These are phyloP conservation scores for Plasmodium sp. DNA, from an alignment of 169 alveolate species.

Conservation along the genomic window DNA sequence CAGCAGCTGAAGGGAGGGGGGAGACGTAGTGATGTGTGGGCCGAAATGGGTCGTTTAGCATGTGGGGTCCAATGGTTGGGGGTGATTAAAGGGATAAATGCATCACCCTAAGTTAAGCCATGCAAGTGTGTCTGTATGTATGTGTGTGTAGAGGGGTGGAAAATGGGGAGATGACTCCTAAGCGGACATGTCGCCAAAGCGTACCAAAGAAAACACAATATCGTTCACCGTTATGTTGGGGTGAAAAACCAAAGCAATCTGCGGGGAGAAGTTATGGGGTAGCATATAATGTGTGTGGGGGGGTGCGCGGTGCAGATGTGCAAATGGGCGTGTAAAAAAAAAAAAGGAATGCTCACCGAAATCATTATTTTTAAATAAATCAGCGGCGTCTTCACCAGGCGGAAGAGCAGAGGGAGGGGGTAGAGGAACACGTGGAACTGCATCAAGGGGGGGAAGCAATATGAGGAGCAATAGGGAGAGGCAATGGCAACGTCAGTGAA, in stretches of 20 bases:
- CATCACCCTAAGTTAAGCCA: neutral
- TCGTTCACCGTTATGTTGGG: conserved; percentile 65
- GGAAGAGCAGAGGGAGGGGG: conserved; percentile 60
- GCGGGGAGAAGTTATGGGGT: neutral
- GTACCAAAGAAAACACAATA: conserved; percentile 47
- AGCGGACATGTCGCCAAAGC: neutral
- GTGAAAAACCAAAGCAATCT: conserved; percentile 36
- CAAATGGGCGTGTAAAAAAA: neutral
- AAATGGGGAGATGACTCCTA: neutral
- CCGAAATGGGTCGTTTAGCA: neutral
- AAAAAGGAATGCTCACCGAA: neutral
- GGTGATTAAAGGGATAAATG: neutral
- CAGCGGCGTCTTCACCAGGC: conserved; percentile 53
- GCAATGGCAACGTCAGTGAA: neutral
- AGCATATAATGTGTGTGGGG: neutral
- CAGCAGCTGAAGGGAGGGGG: conserved; percentile 6
- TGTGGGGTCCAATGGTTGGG: neutral
- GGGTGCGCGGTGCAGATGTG: neutral
- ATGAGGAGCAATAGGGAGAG: neutral
- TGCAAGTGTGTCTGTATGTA: neutral
- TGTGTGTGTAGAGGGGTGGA: neutral
- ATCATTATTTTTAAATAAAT: conserved; percentile 48
- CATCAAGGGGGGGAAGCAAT: neutral
- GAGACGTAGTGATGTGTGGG: neutral
- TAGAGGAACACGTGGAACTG: conserved; percentile 62